phyloP scores from a whole-genome alignment of 495 filamentous ascomycete genomes.

The Tirmania nivea region DNA sequence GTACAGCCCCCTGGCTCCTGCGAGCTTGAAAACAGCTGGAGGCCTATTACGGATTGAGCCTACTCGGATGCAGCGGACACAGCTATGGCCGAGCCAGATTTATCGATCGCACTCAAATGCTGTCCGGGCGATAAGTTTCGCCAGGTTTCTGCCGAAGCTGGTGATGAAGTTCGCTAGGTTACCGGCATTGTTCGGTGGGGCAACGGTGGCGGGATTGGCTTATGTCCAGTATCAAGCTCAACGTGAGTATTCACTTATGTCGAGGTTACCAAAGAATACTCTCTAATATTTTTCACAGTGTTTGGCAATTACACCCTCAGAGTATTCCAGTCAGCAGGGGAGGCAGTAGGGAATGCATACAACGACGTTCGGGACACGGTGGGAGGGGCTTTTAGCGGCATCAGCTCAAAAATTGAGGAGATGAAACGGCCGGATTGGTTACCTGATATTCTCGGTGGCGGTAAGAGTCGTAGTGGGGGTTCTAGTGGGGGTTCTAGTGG shows the following conservation, averaged over 20 bases:
- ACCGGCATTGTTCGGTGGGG: conserved; percentile 77
- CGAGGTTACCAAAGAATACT: too few species aligned
- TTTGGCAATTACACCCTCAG: conserved; percentile 76
- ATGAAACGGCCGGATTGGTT: conserved; percentile 56
- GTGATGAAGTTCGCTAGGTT: conserved; percentile 67
- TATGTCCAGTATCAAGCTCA: conserved; percentile 94
- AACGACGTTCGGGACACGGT: conserved; percentile 50
- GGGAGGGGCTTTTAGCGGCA: conserved; percentile 20
- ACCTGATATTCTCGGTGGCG: conserved; percentile 32
- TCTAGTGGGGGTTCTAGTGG: conserved; percentile 16
- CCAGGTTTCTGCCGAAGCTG: conserved; percentile 64
- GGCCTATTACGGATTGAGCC: conserved; percentile 13
- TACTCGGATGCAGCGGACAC: conserved; percentile 1
- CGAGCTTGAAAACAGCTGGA: conserved; percentile 4
- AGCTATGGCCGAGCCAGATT: conserved; percentile 12
- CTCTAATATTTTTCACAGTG: conserved; percentile 30
- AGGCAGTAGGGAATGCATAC: conserved; percentile 41
- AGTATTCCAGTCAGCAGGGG: conserved; percentile 46
- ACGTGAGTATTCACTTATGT: conserved; percentile 32
- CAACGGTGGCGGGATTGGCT: conserved; percentile 62
- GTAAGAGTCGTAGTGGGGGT: conserved; percentile 19
- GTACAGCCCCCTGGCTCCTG: not conserved
- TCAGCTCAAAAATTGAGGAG: conserved; percentile 4
- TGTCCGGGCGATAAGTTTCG: conserved; percentile 70
- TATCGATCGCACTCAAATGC: conserved; percentile 39